These are phyloP conservation scores for Glomus cerebriforme DNA, from an alignment of 192 early-diverging fungal species.

Conservation along the genomic window DNA sequence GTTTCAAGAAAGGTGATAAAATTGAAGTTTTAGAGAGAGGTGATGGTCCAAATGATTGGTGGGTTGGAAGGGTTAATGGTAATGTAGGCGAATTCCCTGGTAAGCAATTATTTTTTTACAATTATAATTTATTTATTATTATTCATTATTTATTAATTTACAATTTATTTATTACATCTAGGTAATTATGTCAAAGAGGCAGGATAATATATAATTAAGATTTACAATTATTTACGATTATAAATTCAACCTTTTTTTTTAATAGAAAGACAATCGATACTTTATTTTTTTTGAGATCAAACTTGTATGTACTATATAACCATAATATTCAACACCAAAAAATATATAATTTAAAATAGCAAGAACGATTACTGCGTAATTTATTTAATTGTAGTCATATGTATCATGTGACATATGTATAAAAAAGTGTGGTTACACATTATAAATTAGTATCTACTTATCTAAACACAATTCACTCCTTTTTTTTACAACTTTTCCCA, in stretches of 20 bases:
- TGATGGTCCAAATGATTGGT: constrained; percentile 46
- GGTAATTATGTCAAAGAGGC: neutral
- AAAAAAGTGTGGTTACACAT: no score
- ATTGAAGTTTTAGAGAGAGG: constrained; percentile 47
- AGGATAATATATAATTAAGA: neutral
- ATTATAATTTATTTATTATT: neutral
- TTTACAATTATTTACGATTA: neutral
- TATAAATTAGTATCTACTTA: no score
- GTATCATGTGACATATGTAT: no score
- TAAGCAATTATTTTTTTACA: neutral
- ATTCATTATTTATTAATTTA: neutral
- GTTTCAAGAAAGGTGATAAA: constrained; percentile 43
- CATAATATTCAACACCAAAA: no score
- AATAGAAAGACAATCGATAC: no score
- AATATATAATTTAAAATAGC: no score
- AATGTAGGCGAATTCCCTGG: constrained; percentile 31
- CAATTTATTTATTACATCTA: neutral
- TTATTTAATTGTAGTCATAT: no score
- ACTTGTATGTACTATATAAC: no score
- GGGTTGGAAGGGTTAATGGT: constrained; percentile 44
- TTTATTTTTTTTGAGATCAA: no score
- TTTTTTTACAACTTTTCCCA: no score
- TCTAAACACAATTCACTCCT: no score
- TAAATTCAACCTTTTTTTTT: neutral
- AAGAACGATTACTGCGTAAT: no score